Evolutionary conservation across 768 basidiomycete genomes (phyloP), one percentile per base, ranked within the genome.

Genomic region (Lactarius tabidus): DNA sequence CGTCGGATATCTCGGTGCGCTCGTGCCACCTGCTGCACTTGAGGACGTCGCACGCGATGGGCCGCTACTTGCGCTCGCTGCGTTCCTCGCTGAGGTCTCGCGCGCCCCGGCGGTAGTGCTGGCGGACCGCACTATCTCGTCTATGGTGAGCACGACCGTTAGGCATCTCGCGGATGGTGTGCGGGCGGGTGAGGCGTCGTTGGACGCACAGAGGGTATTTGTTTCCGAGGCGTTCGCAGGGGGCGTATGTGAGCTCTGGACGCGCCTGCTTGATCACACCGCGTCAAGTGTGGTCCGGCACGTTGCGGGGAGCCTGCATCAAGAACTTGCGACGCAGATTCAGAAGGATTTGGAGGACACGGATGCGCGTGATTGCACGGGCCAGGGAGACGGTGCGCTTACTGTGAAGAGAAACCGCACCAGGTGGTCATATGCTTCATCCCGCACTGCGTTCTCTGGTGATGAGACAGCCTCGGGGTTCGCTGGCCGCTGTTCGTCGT

Each of bases 91-190:
- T 6, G 1, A 20, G 14, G 26, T 36, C 3, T 31, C 48, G 23
- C 31, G 26, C 38, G 2, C 7, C 18, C 26, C 33, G 6, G 45
- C 23, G 6, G 15, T 20, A 8, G 28, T 2, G 45, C 12, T 3
- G 29, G 29, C 8, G 8, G 64, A 61, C 12, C 17, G 18, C 7
- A 12, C 31, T 31, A 8, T 52, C 6, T 52, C 38, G 6, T 35
- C 20, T 31, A 62, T 59, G 31, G 26, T 66, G 1, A 54, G 18
- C 48, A 66, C 57, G 51, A 66, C 57, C 26, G 56, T 58, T 2
- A 45, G 43, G 33, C 60, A 62, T 10, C 57, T 66, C n/a, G 33
- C 59, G 31, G 57, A 59, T 18, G 60, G 39, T 7, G 28, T 66
- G 9, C 57, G 38, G 18, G 48, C 61, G 28, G 33, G 60, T 8